Base-by-base conservation (phyloP, 2,329 filamentous ascomycete species). In the Penicillium nordicum region DNA sequence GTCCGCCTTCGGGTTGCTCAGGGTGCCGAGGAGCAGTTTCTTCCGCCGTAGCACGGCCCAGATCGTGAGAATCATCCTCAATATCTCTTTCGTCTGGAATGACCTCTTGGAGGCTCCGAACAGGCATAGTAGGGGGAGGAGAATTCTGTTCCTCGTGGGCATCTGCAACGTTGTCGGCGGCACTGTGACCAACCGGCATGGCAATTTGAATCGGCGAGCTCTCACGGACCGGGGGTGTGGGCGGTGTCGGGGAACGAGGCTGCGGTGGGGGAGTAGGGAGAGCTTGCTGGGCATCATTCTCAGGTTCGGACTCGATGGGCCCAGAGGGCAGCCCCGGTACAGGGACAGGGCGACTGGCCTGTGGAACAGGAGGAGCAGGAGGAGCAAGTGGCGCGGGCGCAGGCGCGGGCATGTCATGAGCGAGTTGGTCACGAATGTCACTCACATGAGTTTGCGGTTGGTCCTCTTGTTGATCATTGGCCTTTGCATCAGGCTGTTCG, bases 131-230 rank as follows among this genome's bases (percentile, higher is more conserved):
- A 14, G 72, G 68, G 16, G 77, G 72, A 27, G 75, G 72, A 12
- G 74, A 68, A 16, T 70, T 57, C 52, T 75, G 70, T 54, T 79
- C 77, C 46, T 77, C 74, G 34, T 74, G 73, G 7, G 67, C 73
- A 66, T 78, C 74, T 29, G 73, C 58, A 30, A 82, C 76, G 12
- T 67, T 72, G 65, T 78, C 74, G 32, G 73, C 59, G 30, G 81
- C 70, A 25, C 81, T 83, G 55, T 89, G 88, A 49, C 85, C 81
- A 53, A 97, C 88, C 4, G 94, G 94, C 74, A 93, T 88, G 14
- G 92, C 92, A 63, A 97, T 83, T 48, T 88, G 89, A 60, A 95
- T 87, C 7, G 93, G 93, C 1, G 90, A 97, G 45, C 79, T 77
- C 46, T 86, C 82, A 54, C 82, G 82, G 50, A 72, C 69, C 36